These are phyloP conservation scores for Talinum fruticosum DNA, from an alignment of 148 eudicot species.

Conservation along the genomic window DNA sequence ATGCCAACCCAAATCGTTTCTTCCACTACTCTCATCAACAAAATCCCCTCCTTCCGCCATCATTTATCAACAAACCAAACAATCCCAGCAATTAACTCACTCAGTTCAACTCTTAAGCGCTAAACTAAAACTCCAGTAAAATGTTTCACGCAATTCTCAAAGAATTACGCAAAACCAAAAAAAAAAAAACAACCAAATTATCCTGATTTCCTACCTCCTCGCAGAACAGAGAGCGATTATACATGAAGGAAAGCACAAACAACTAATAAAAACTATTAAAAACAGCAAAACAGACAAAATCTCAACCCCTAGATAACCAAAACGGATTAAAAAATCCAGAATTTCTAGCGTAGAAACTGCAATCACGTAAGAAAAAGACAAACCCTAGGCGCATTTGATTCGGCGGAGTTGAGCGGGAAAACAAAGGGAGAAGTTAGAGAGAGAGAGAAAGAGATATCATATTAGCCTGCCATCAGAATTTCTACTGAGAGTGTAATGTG, in stretches of 20 bases:
- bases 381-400: conserved; percentile 17
- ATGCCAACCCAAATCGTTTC: not conserved
- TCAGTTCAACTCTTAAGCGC: not conserved
- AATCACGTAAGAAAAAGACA: conserved; percentile 5
- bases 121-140: not conserved
- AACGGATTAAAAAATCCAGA: no score
- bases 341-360: no score
- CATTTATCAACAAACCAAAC: not conserved
- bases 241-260: no score
- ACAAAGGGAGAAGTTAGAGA: not conserved
- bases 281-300: no score
- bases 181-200: no score
- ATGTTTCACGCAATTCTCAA: not conserved
- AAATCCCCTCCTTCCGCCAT: conserved; percentile 9
- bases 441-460: conserved; percentile 1
- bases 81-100: not conserved
- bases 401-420: conserved; percentile 11
- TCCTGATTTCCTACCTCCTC: no score
- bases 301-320: not conserved
- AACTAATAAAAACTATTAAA: no score
- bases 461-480: no score
- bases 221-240: no score
- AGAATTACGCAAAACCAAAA: no score
- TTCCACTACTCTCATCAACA: conserved; percentile 8
- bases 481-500: conserved; percentile 5